Percentiles rank a stretch among this genome's conserved stretches.
Evolutionary conservation across 169 alveolate genomes (phyloP).

Genomic region (Eimeria falciformis): DNA sequence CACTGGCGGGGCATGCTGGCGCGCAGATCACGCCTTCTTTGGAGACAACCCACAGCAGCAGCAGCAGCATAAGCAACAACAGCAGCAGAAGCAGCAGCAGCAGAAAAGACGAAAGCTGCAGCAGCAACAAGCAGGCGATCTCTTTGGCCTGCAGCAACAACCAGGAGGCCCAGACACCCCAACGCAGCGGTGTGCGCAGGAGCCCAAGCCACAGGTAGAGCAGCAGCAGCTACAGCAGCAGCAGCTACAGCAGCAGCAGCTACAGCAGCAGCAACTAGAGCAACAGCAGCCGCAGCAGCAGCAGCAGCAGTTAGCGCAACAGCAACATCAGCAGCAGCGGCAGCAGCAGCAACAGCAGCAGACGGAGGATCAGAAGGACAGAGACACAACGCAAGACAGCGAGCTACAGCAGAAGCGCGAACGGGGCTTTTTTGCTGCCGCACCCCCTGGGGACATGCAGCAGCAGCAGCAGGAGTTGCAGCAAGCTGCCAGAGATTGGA

Average conservation of each 20-base stretch:
- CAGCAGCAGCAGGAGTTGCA: slow-evolving; percentile 13
- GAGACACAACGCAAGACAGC: neutral
- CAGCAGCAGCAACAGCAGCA: slow-evolving; percentile 17
- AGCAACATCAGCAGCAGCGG: slow-evolving; percentile 6
- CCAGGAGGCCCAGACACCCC: no score
- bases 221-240: slow-evolving; percentile 11
- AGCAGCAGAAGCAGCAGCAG: neutral
- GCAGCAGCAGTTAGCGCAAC: slow-evolving; percentile 17
- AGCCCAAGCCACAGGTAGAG: no score
- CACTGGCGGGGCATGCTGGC: neutral
- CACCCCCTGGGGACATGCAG: neutral
- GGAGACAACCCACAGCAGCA: neutral
- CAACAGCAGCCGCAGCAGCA: slow-evolving; percentile 30
- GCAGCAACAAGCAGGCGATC: no score
- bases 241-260: neutral
- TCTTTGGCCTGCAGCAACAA: no score
- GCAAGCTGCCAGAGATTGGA: no score
- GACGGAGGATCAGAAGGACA: neutral
- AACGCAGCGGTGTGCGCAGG: neutral
- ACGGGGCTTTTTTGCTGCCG: neutral
- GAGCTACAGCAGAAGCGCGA: slow-evolving; percentile 1
- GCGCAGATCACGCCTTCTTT: neutral
- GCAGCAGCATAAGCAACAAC: neutral
- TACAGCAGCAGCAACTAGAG: neutral
- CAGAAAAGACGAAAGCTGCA: neutral